Base-by-base conservation (phyloP, 345 rosid species). In the Erucastrum elatum region DNA sequence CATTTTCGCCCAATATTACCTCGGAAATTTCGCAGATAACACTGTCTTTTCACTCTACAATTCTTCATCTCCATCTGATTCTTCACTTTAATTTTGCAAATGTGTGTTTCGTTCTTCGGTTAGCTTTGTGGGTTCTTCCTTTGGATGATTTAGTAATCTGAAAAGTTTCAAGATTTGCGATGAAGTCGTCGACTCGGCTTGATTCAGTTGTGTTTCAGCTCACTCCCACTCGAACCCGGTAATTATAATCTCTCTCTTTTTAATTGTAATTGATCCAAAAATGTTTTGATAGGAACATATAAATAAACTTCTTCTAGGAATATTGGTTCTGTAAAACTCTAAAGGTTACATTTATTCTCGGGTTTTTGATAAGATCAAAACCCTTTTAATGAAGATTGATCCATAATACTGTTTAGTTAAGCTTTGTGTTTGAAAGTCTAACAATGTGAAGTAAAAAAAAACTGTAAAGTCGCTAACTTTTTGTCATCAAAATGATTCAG, bases 171-270 rank as follows among this genome's bases (percentile, higher is more conserved):
- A 62, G 83, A 84, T 86, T 79, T 55, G 51, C 79, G 31, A 94
- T 95, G 99, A 93, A 87, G 90, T 80, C 96, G 41, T 91, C 92
- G 41, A 88, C 92, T 79, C 89, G 85, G 80, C 93, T 95, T 64
- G 91, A 91, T 75, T 88, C 96, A n/a, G 94, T 86, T 71, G 85
- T 90, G 55, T 94, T 94, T 84, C 99, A 93, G 78, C 99, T 93
- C 83, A 94, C 99, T 74, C 99, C 99, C 46, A 94, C 99, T 84
- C 88, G 99, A 78, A 94, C 99, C 39, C 86, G 98, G 99, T 94
- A 79, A 4, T 29, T 2, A 12, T 31, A 65, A 33, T 34, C 49
- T n/a, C 16, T 31, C 10, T 29, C 9, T 3, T n/a, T 21, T 21
- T 21, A 21, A 21, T 21, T 21, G 21, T 15, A 2, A 16, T 34